Conservation (phyloP, 2,329 filamentous ascomycete genomes). For the Raffaelea ambrosiae region DNA sequence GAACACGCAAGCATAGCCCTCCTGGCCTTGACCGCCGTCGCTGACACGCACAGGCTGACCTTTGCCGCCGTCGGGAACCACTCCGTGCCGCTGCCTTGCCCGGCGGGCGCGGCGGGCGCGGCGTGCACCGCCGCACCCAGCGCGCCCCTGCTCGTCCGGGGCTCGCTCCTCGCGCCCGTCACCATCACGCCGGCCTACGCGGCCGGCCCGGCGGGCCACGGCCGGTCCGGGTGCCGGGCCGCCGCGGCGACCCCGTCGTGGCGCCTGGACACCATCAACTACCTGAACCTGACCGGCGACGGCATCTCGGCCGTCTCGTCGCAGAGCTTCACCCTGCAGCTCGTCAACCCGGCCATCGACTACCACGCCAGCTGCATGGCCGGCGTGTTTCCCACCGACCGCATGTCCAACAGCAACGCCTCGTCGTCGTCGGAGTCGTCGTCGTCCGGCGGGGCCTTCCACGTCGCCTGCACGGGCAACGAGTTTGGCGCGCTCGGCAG, state of each 20-base stretch:
- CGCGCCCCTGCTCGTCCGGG: conserved; percentile 14
- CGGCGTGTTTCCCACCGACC: neutral
- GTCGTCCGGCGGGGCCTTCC: neutral
- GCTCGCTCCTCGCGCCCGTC: conserved; percentile 33
- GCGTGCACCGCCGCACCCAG: conserved; percentile 5
- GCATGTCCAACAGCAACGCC: no score
- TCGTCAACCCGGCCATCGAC: conserved; percentile 13
- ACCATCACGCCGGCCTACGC: conserved; percentile 15
- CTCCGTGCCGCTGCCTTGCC: conserved; percentile 6
- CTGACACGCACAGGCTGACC: conserved; percentile 3
- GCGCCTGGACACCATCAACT: conserved; percentile 11
- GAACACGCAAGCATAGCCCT: no score
- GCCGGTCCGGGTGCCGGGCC: conserved; percentile 1
- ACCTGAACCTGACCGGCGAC: conserved; percentile 11
- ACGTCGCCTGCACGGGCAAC: conserved; percentile 5
- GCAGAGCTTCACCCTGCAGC: conserved; percentile 9
- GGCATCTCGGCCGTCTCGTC: conserved; percentile 6
- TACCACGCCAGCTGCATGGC: conserved; percentile 14
- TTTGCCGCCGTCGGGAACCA: conserved; percentile 13
- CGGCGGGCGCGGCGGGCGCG: neutral
- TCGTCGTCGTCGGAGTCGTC: no score
- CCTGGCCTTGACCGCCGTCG: no score
- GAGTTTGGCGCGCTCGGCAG: neutral
- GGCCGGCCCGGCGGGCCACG: conserved; percentile 14
- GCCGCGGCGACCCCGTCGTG: conserved; percentile 10